These are phyloP conservation scores for Didymella pomorum DNA, from an alignment of 2,329 filamentous ascomycete genomes.

Conservation along the genomic window DNA sequence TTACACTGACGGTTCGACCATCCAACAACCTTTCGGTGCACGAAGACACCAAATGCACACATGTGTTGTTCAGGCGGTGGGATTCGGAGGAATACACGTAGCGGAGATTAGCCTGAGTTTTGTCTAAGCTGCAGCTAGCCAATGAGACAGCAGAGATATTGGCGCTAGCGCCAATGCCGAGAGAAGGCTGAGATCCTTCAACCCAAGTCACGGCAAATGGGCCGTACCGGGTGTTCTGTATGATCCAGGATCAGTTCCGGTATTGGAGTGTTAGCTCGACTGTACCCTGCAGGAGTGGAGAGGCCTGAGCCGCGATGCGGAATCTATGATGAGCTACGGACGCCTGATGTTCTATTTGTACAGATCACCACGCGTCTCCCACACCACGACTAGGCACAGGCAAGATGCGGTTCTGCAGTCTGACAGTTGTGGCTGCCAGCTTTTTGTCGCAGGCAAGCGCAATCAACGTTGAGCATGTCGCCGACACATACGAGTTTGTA, in stretches of 20 bases:
- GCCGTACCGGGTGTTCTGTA: conserved; percentile 2
- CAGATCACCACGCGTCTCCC: not conserved
- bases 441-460: conserved; percentile 1
- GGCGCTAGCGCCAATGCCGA: conserved; percentile 4
- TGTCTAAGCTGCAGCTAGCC: not conserved
- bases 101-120: conserved; percentile 11
- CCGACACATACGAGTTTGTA: conserved; percentile 14
- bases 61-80: not conserved
- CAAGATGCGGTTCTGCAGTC: conserved; percentile 13
- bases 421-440: not conserved
- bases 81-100: conserved; percentile 3
- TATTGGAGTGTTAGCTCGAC: conserved; percentile 11
- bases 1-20: not conserved
- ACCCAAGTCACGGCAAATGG: conserved; percentile 1
- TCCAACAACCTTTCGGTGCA: not conserved
- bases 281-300: not conserved
- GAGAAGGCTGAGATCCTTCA: conserved; percentile 3
- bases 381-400: not conserved
- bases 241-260: conserved; percentile 7
- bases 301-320: not conserved
- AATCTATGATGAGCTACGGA: not conserved
- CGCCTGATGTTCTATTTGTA: not conserved
- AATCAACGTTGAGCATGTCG: not conserved
- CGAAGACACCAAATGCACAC: not conserved
- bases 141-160: not conserved